Conservation (phyloP, 2,329 filamentous ascomycete genomes). For the Venturia nashicola region DNA sequence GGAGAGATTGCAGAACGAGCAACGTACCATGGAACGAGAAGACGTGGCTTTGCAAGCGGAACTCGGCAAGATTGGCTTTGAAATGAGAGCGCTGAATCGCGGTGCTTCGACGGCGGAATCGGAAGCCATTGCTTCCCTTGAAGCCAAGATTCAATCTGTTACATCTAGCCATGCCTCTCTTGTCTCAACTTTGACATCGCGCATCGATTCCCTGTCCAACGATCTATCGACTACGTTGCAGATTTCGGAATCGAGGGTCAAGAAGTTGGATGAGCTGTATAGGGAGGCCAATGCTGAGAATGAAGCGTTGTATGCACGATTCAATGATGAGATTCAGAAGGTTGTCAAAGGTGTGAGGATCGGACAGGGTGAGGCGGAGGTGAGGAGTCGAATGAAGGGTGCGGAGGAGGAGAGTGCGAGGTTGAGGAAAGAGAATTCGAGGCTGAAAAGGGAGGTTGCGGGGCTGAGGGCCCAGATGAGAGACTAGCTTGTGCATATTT, state of each 20-base stretch:
- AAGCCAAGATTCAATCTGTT: conserved; percentile 31
- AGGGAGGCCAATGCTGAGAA: conserved; percentile 83
- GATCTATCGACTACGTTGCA: conserved; percentile 62
- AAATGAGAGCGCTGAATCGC: conserved; percentile 46
- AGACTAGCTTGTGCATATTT: not conserved
- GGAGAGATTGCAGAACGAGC: conserved; percentile 75
- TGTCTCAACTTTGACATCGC: conserved; percentile 46
- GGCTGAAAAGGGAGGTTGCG: conserved; percentile 70
- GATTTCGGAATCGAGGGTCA: conserved; percentile 65
- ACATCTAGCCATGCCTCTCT: conserved; percentile 53
- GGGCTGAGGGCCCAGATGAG: conserved; percentile 43
- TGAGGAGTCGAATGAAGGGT: conserved; percentile 59
- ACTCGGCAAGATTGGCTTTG: conserved; percentile 66
- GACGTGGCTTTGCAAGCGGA: conserved; percentile 63
- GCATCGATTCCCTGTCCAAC: conserved; percentile 50
- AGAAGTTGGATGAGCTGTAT: conserved; percentile 77
- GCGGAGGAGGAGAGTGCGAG: conserved; percentile 64
- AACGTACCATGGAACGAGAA: conserved; percentile 57
- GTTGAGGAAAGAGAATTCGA: conserved; percentile 73
- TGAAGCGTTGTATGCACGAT: conserved; percentile 79
- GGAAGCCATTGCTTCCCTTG: conserved; percentile 14
- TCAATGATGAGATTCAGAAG: conserved; percentile 81
- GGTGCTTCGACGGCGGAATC: conserved; percentile 13
- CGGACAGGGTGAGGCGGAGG: conserved; percentile 67
- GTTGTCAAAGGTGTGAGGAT: conserved; percentile 64